Percentiles rank a stretch among this genome's conserved stretches.
Conservation (phyloP, 2,329 filamentous ascomycete species). For the Thielaviopsis euricoi region DNA sequence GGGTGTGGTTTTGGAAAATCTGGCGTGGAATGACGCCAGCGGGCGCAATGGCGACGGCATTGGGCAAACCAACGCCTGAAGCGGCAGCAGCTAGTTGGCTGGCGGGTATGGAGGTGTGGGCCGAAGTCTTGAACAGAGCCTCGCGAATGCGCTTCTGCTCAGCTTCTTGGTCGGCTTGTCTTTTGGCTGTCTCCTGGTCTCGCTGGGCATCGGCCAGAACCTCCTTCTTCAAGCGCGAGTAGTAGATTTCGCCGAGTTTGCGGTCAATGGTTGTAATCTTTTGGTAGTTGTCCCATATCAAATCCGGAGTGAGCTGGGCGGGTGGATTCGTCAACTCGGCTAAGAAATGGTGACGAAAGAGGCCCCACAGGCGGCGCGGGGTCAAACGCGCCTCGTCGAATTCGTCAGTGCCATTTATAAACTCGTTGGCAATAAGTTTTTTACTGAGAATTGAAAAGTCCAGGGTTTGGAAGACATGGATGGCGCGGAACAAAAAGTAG, state of each 20-base stretch:
- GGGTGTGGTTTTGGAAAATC: not conserved
- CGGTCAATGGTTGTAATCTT: conserved; percentile 9
- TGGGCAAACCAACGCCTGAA: conserved; percentile 3
- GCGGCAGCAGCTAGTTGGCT: conserved; percentile 6
- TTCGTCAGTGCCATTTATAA: conserved; percentile 51
- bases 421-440: conserved; percentile 53
- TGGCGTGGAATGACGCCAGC: not conserved
- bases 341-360: conserved; percentile 60
- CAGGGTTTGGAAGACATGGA: conserved; percentile 49
- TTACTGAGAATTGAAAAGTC: conserved; percentile 60
- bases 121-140: conserved; percentile 2
- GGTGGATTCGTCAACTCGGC: conserved; percentile 39
- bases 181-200: conserved; percentile 4
- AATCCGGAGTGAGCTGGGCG: conserved; percentile 4
- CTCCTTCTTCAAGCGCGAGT: conserved; percentile 10
- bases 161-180: conserved; percentile 3
- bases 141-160: conserved; percentile 9
- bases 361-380: conserved; percentile 59
- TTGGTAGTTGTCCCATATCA: conserved; percentile 7
- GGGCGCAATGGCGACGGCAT: conserved; percentile 6
- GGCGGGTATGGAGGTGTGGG: not conserved
- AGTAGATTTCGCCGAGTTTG: conserved; percentile 9
- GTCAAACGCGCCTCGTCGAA: conserved; percentile 62
- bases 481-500: conserved; percentile 67
- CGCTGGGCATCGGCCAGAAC: conserved; percentile 8